Conservation (phyloP, 306 rosid species). For the Prunus persica region DNA sequence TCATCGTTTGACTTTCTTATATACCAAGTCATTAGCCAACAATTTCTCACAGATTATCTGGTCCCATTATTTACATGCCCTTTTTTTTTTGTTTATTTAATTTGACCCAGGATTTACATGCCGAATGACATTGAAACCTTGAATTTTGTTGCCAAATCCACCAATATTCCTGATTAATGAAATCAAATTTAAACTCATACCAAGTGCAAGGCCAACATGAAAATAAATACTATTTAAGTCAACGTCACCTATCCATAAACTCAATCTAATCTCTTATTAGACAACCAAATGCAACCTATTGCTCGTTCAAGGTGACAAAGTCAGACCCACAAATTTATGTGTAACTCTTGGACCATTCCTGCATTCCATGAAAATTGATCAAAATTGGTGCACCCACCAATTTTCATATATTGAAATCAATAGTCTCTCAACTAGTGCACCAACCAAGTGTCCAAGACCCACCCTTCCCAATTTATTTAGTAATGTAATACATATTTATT, state of each 20-base stretch:
- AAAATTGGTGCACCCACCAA: neutral
- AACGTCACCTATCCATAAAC: neutral
- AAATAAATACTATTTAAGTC: neutral
- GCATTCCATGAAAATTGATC: neutral
- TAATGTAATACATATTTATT: too few relatives aligned
- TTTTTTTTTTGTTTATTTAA: too few relatives aligned
- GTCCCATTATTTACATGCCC: neutral
- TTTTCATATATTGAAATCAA: neutral
- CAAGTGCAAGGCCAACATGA: neutral
- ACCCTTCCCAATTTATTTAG: neutral
- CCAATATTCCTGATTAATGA: neutral
- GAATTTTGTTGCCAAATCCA: neutral
- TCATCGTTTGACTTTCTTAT: neutral
- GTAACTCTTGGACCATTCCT: neutral
- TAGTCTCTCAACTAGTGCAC: neutral
- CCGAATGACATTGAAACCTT: neutral
- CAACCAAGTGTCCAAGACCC: conserved; percentile 1
- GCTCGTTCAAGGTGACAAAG: neutral
- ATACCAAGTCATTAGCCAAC: neutral
- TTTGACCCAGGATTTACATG: neutral
- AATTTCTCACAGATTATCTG: neutral
- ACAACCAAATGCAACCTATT: neutral
- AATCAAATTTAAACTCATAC: neutral
- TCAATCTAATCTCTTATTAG: neutral
- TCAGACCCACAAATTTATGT: neutral